phyloP scores from a whole-genome alignment of 768 basidiomycete genomes.

The Mycena crocata region DNA sequence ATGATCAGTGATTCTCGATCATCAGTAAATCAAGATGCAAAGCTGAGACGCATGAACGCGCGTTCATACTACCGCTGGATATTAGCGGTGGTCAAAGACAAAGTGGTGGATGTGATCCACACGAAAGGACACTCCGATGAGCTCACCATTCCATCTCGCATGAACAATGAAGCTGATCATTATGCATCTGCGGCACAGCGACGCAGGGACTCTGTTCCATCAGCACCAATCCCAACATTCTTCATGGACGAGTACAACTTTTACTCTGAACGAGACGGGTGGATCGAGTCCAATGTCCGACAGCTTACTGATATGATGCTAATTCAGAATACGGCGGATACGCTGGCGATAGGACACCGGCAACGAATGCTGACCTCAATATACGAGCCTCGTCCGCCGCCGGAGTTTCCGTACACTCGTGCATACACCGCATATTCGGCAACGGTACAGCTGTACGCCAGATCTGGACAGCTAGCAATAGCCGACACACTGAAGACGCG shows the following conservation, averaged over 20 bases:
- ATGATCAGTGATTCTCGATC: neutral
- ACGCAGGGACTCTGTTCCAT: fast-evolving
- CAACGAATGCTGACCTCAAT: neutral
- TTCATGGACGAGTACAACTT: slow-evolving; percentile 24
- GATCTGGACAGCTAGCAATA: slow-evolving; percentile 36
- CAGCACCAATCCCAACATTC: slow-evolving; percentile 17
- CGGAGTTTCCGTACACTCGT: slow-evolving; percentile 28
- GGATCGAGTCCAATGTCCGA: slow-evolving; percentile 15
- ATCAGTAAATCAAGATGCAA: neutral
- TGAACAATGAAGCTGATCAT: slow-evolving; percentile 19
- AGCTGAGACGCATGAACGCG: slow-evolving; percentile 9
- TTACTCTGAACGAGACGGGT: slow-evolving; percentile 4
- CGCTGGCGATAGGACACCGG: neutral
- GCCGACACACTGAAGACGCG: neutral
- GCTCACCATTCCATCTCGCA: neutral
- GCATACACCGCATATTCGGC: slow-evolving; percentile 34
- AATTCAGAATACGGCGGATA: neutral
- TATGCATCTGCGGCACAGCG: slow-evolving; percentile 12
- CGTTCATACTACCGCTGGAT: slow-evolving; percentile 20
- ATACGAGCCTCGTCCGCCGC: slow-evolving; percentile 12
- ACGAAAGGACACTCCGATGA: neutral
- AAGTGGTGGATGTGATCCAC: neutral
- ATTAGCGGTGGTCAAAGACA: neutral
- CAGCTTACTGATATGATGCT: neutral
- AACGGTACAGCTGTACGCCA: slow-evolving; percentile 34